phyloP scores from a whole-genome alignment of 371 early-diverging fungal species.

The Amoeboaphelidium protococcarum region DNA sequence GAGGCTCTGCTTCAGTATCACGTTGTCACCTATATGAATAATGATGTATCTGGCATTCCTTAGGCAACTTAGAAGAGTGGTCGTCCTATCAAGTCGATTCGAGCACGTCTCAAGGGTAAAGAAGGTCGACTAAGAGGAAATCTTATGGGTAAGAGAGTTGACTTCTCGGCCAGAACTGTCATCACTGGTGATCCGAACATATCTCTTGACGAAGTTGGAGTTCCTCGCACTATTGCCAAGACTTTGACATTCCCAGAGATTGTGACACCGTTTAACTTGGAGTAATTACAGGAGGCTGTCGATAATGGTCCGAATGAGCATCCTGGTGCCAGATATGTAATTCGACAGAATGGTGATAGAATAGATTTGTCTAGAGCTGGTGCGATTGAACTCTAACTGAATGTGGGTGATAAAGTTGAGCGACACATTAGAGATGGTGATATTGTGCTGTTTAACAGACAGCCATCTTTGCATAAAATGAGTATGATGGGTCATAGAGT shows the following conservation, averaged over 20 bases:
- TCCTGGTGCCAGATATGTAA: slow-evolving; percentile 98
- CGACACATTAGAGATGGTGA: slow-evolving; percentile 93
- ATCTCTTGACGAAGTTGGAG: slow-evolving; percentile 94
- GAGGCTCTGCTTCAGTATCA: slow-evolving; percentile 93
- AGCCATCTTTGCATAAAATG: slow-evolving; percentile 99
- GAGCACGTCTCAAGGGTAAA: slow-evolving; percentile 96
- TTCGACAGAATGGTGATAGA: slow-evolving; percentile 85
- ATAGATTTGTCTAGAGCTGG: slow-evolving; percentile 84
- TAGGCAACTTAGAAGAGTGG: slow-evolving; percentile 86
- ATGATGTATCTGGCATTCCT: slow-evolving; percentile 93
- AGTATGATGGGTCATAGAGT: slow-evolving; percentile 99
- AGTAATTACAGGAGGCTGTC: slow-evolving; percentile 63
- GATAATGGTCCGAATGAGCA: slow-evolving; percentile 86
- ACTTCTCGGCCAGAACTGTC: slow-evolving; percentile 98
- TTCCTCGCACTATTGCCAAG: slow-evolving; percentile 91
- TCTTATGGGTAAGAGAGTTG: slow-evolving; percentile 99
- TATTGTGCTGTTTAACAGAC: slow-evolving; percentile 97
- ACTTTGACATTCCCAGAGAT: slow-evolving; percentile 96
- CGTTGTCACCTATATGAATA: slow-evolving; percentile 96
- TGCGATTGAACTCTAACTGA: slow-evolving; percentile 66
- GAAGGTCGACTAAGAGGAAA: slow-evolving; percentile 98
- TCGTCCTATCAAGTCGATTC: slow-evolving; percentile 88
- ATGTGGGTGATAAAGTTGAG: slow-evolving; percentile 86
- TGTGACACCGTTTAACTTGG: slow-evolving; percentile 95
- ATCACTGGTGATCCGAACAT: slow-evolving; percentile 99